phyloP scores from a whole-genome alignment of 169 alveolate genomes.

The Cryptosporidium parvum region DNA sequence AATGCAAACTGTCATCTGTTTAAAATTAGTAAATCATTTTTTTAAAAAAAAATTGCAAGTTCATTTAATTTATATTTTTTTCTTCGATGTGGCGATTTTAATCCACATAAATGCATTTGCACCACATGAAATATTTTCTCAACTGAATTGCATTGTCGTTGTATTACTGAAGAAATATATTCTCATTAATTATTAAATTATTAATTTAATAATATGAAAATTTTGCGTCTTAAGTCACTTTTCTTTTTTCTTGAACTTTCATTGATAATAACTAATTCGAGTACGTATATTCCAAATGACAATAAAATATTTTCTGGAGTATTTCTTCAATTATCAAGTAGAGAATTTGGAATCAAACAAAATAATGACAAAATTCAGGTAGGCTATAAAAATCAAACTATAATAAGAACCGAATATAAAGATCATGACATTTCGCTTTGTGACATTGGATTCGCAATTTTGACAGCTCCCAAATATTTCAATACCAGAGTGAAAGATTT shows the following conservation, averaged over 20 bases:
- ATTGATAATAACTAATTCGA: not conserved
- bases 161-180: not conserved
- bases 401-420: not conserved
- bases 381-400: not conserved
- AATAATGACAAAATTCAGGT: not conserved
- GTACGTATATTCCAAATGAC: not conserved
- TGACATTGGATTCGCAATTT: slow-evolving; percentile 73
- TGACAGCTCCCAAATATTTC: slow-evolving; percentile 66
- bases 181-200: not conserved
- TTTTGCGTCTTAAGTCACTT: not conserved
- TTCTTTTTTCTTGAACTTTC: not conserved
- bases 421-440: slow-evolving; percentile 28
- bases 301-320: not conserved
- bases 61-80: not conserved
- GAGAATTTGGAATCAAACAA: not conserved
- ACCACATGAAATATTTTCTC: slow-evolving; percentile 19
- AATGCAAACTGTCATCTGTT: not conserved
- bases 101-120: slow-evolving; percentile 47
- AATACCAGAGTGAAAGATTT: slow-evolving; percentile 51
- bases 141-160: not conserved
- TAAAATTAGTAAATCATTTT: not conserved
- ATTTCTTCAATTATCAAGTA: not conserved
- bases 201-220: not conserved
- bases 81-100: slow-evolving; percentile 4
- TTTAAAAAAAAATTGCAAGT: not conserved